Base-by-base conservation (phyloP, 2,329 filamentous ascomycete genomes). In the Paracoccidioides lutzii region DNA sequence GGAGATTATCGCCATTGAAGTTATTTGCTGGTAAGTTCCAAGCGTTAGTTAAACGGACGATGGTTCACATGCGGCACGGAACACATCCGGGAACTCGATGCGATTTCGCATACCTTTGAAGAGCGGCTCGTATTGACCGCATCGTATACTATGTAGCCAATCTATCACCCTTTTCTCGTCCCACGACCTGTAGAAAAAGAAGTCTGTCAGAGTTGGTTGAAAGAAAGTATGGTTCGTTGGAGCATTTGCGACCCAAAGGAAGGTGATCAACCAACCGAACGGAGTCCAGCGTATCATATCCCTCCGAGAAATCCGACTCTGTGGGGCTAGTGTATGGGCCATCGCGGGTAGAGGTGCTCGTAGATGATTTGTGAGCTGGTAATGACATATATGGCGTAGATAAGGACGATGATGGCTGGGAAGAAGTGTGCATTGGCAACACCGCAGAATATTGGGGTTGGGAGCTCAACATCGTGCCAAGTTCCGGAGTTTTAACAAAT, bases 1-100 rank as follows among this genome's bases (percentile, higher is more conserved):
- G 79, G 46, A 98, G 77, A 67, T 95, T 96, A 74, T 96, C 90
- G 65, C 93, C 93, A 68, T 93, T 98, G 76, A 98, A 96, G 71
- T 97, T 88, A 70, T 98, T 95, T 67, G 84, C 79, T 81, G 58
- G 32, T 22, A 12, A 41, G 28, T 38, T 52, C n/a, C 22, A 43
- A 42, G 15, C 53, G 54, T 55, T 46, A 58, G 51, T 35, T 22
- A 44, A 30, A 33, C 14, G 3, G 22, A 53, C 35, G 10, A 51
- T 40, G 35, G 22, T 5, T n/a, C n/a, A 10, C 12, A 41, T 9
- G 6, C 8, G 10, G 41, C 8, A 14, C 15, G 9, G 10, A 52
- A 10, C 7, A 37, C 50, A 37, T n/a, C 32, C 8, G 8, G 37
- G 33, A 3, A 42, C 32, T 35, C 14, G 28, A 7, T 15, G 37